Percentiles rank a stretch among this genome's conserved stretches.
Conservation (phyloP, 228 moss, liverwort and hornwort genomes). For the Sphagnum magellanicum region DNA sequence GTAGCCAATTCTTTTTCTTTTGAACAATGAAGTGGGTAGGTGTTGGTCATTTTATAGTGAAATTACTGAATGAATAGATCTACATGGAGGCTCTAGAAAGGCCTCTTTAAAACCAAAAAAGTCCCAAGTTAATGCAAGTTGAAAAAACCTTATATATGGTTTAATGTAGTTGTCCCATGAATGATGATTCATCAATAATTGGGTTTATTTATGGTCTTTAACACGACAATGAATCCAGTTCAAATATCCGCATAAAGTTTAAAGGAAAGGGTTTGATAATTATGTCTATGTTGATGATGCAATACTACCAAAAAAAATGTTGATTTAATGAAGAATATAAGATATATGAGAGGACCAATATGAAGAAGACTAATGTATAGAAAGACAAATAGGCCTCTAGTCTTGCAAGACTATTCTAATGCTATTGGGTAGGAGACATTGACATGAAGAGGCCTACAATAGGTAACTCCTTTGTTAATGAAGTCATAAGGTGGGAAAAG, state of each 20-base stretch:
- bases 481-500: too few relatives aligned
- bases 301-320: too few relatives aligned
- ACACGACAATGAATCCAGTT: background rate
- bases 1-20: too few relatives aligned
- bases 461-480: too few relatives aligned
- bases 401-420: too few relatives aligned
- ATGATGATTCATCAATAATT: conserved; percentile 1
- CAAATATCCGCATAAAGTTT: background rate
- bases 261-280: background rate
- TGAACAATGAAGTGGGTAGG: too few relatives aligned
- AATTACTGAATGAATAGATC: background rate
- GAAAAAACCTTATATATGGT: conserved; percentile 3
- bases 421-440: too few relatives aligned
- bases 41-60: too few relatives aligned
- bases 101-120: background rate
- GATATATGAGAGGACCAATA: too few relatives aligned
- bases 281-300: background rate
- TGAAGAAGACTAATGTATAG: too few relatives aligned
- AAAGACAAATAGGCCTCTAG: background rate
- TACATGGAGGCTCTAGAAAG: conserved; percentile 2
- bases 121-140: conserved; percentile 1
- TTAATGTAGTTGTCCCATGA: conserved; percentile 4
- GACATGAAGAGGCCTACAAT: too few relatives aligned
- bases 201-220: background rate
- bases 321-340: too few relatives aligned